Evolutionary conservation across 805 yeast genomes (phyloP), one percentile per base, ranked within the genome.

Genomic region (Wickerhamomyces subpelliculosus): DNA sequence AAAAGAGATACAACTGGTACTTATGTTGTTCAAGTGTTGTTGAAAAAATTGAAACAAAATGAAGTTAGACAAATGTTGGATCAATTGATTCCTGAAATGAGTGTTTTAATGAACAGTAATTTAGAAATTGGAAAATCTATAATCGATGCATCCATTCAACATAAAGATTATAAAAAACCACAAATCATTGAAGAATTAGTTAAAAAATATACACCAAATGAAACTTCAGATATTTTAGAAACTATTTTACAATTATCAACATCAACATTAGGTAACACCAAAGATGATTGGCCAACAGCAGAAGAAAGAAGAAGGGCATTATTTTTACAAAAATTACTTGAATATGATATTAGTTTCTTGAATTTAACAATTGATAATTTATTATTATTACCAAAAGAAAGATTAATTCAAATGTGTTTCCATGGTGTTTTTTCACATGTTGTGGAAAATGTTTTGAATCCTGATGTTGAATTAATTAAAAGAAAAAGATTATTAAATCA

Each of bases 401-500:
- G 77, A 44, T 59, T 87, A 25, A 49, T 75, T 23, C 82, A 80
- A 51, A 79, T 90, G 84, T 83, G 95, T 51, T 68, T 67, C 48
- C 96, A 90, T 57, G 94, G 96, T 9, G 93, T 88, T 2, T 88
- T 85, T 48, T 86, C 96, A 1, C 96, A 84, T 54, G 88, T 87
- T 32, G 76, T 90, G 27, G 96, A 89, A 54, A 67, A 72, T 41
- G 71, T 76, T 4, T 68, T 89, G 24, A 61, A 63, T 9, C 68
- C 74, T 11, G 72, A 67, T 12, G 67, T 72, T 10, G 70, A 68
- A 8, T 55, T 65, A 14, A 68, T 85, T 28, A 60, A 70, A 36
- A 75, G 94, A 44, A 78, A 86, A 51, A 71, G 78, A 47, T 58
- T 93, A 22, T 61, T 90, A 46, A 88, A 89, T 54, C 61, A 70